These are phyloP conservation scores for Sporodiniella umbellata DNA, from an alignment of 371 early-diverging fungal genomes.

Conservation along the genomic window DNA sequence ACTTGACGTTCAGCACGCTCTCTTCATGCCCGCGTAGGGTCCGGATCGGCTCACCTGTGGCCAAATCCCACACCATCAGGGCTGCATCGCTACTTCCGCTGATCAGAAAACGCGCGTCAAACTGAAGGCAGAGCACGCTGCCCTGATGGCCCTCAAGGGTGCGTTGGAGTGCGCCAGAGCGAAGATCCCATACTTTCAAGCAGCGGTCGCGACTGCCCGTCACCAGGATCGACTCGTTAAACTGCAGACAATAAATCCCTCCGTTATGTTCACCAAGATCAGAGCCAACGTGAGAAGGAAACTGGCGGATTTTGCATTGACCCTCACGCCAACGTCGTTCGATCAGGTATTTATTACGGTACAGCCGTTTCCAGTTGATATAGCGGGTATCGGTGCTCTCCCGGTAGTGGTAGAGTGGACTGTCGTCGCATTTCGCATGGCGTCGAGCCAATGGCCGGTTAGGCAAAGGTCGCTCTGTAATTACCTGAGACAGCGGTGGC, in stretches of 20 bases:
- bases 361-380: slow-evolving; percentile 71
- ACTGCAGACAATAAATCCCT: slow-evolving; percentile 91
- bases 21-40: slow-evolving; percentile 60
- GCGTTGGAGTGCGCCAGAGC: slow-evolving; percentile 48
- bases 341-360: slow-evolving; percentile 53
- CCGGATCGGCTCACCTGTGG: slow-evolving; percentile 62
- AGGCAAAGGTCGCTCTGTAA: slow-evolving; percentile 19
- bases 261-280: slow-evolving; percentile 63
- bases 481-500: slow-evolving; percentile 7
- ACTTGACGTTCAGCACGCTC: slow-evolving; percentile 69
- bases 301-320: slow-evolving; percentile 47
- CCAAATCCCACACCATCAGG: slow-evolving; percentile 75
- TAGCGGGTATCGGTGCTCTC: slow-evolving; percentile 34
- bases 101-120: slow-evolving; percentile 69
- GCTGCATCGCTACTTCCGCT: slow-evolving; percentile 83
- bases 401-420: slow-evolving; percentile 30
- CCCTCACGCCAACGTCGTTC: slow-evolving; percentile 71
- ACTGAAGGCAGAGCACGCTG: slow-evolving; percentile 83
- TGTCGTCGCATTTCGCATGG: slow-evolving; percentile 31
- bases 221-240: slow-evolving; percentile 64
- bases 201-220: slow-evolving; percentile 85
- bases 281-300: slow-evolving; percentile 42
- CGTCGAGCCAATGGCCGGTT: slow-evolving; percentile 26
- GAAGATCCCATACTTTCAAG: slow-evolving; percentile 82
- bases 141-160: slow-evolving; percentile 75